Evolutionary conservation across 2,329 filamentous ascomycete species (phyloP), one percentile per base, ranked within the genome.

Genomic region (Ophiostoma perfectum): DNA sequence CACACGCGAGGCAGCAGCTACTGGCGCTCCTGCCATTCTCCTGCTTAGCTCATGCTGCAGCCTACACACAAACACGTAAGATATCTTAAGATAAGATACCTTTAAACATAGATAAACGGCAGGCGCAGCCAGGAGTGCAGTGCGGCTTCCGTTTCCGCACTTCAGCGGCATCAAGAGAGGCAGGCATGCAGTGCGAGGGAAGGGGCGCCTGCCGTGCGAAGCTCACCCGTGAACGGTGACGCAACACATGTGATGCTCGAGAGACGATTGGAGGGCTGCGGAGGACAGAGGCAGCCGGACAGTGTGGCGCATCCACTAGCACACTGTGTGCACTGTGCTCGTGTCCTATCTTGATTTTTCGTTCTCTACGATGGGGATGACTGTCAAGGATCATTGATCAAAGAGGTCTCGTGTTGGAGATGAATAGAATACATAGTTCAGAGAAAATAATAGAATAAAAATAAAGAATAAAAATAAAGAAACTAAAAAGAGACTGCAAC

Each of bases 291-390:
- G 55, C 11, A 14, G 44, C 42, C 52, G 39, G 27, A 68, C 67
- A 62, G 67, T 68, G 63, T 68, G 67, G 63, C 67, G 64, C 64
- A 68, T 68, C 7, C 4, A 7, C 3, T 9, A 4, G 5, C 14
- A 16, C 58, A 41, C 38, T 63, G n/a, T 18, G 18, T 9, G 12
- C n/a, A 63, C 60, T 63, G 60, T 63, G 60, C 12, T 42, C 58
- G 11, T 12, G 9, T 58, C n/a, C 39, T 62, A 4, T 11, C 5
- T 1, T 3, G 27, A 5, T n/a, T 38, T 52, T 52, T 55, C 49
- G 49, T 8, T 55, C 55, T 27, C 49, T 36, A 45, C 49, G 18
- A 55, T 27, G 27, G 27, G 27, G 27, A 27, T 27, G 27, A 27
- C 27, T 2, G 27, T 27, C 27, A 27, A 27, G 27, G 27, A 27